A percentile compares a stretch with the other conserved stretches of the same genome.
These are phyloP conservation scores for Stagonosporopsis vannaccii DNA, from an alignment of 2,329 filamentous ascomycete genomes.

Conservation along the genomic window DNA sequence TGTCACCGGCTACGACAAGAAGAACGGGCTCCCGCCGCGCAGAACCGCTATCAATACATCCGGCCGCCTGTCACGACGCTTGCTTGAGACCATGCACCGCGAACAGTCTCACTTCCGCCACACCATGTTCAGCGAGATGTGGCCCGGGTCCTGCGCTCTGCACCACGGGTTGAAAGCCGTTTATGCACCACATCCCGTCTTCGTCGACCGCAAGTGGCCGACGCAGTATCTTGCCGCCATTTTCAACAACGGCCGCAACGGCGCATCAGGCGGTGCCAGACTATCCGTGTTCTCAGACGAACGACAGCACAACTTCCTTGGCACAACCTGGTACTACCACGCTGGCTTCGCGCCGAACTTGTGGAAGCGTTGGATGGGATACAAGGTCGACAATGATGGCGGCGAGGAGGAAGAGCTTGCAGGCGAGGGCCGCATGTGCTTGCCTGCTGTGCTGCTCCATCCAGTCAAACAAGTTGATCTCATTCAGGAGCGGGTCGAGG, in stretches of 20 bases:
- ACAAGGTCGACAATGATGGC: slow-evolving; percentile 60
- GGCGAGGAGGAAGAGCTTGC: slow-evolving; percentile 54
- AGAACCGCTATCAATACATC: slow-evolving; percentile 76
- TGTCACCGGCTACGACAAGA: slow-evolving; percentile 70
- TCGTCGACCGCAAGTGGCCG: slow-evolving; percentile 64
- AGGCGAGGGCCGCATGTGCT: slow-evolving; percentile 58
- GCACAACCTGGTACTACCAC: slow-evolving; percentile 63
- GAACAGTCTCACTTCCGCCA: slow-evolving; percentile 73
- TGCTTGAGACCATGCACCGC: slow-evolving; percentile 76
- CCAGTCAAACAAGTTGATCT: slow-evolving; percentile 60
- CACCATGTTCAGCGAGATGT: slow-evolving; percentile 83
- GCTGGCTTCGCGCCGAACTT: slow-evolving; percentile 61
- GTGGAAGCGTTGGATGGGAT: slow-evolving; percentile 64
- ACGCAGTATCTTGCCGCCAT: slow-evolving; percentile 61
- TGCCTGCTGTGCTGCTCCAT: slow-evolving; percentile 58
- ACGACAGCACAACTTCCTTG: slow-evolving; percentile 61
- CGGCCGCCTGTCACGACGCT: slow-evolving; percentile 69
- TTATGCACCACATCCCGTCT: slow-evolving; percentile 66
- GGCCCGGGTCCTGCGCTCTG: slow-evolving; percentile 72
- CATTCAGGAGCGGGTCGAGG: slow-evolving; percentile 51
- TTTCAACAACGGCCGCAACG: slow-evolving; percentile 64
- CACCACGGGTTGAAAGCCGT: slow-evolving; percentile 82
- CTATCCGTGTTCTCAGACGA: slow-evolving; percentile 59
- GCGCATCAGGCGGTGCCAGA: slow-evolving; percentile 58
- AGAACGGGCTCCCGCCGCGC: slow-evolving; percentile 66